Evolutionary conservation across 2,329 filamentous ascomycete species (phyloP).

Genomic region (Helotiales sp.): DNA sequence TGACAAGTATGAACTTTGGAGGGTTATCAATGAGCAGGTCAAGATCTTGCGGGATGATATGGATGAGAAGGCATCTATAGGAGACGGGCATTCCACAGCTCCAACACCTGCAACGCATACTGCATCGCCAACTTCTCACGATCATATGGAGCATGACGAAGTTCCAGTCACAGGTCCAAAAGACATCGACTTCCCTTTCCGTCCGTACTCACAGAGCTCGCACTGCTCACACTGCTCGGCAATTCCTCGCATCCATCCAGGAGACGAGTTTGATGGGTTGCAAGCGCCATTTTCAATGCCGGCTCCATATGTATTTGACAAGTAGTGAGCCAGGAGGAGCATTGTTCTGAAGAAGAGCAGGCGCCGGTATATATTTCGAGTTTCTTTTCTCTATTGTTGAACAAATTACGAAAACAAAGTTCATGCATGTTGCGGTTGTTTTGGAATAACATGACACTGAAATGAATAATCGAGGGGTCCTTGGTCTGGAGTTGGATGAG

Average conservation of each 20-base stretch:
- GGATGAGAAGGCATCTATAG: background rate
- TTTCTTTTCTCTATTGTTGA: too few relatives aligned
- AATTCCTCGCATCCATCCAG: background rate
- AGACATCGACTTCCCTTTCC: background rate
- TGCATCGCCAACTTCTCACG: background rate
- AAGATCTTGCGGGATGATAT: constrained; percentile 10
- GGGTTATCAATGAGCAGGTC: constrained; percentile 7
- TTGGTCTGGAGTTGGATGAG: too few relatives aligned
- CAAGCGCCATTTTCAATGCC: background rate
- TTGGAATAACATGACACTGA: too few relatives aligned
- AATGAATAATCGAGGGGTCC: too few relatives aligned
- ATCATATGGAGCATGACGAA: background rate
- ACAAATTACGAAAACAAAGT: too few relatives aligned
- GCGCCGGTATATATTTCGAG: too few relatives aligned
- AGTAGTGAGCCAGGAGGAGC: too few relatives aligned
- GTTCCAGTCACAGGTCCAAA: background rate
- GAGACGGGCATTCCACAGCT: background rate
- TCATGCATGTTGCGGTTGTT: too few relatives aligned
- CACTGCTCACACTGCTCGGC: background rate
- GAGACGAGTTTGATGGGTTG: background rate
- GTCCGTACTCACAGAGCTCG: background rate
- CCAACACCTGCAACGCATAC: background rate
- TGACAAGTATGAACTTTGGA: constrained; percentile 11
- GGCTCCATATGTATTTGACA: too few relatives aligned
- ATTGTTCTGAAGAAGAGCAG: too few relatives aligned